Conservation (phyloP, 2,329 filamentous ascomycete species). For the Knufia petricola region DNA sequence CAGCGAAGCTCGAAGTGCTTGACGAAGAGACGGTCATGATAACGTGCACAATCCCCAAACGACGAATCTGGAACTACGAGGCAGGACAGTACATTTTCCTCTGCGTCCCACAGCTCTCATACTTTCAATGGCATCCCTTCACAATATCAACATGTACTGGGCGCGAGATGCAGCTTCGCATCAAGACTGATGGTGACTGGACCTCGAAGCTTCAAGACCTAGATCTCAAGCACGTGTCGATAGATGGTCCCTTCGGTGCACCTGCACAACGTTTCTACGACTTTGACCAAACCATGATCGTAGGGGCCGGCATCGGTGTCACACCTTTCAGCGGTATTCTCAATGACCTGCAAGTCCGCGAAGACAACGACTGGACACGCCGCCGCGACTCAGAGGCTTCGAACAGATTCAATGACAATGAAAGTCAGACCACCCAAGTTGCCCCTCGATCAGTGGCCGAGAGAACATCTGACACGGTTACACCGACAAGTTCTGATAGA, state of each 20-base stretch:
- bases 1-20: conserved; percentile 40
- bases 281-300: conserved; percentile 47
- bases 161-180: conserved; percentile 45
- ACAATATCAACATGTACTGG: conserved; percentile 48
- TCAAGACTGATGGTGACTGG: conserved; percentile 52
- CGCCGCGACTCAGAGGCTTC: conserved; percentile 10
- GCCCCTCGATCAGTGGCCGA: too few species aligned
- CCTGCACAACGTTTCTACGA: conserved; percentile 51
- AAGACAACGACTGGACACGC: conserved; percentile 11
- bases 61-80: conserved; percentile 43
- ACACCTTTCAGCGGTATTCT: conserved; percentile 50
- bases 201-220: conserved; percentile 39
- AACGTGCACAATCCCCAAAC: conserved; percentile 38
- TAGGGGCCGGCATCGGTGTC: conserved; percentile 49
- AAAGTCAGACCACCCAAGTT: background rate
- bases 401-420: background rate
- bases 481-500: too few species aligned
- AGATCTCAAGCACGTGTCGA: conserved; percentile 39
- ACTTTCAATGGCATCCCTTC: conserved; percentile 52
- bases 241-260: conserved; percentile 50
- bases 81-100: conserved; percentile 51
- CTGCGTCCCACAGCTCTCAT: conserved; percentile 44
- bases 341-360: conserved; percentile 39
- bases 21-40: conserved; percentile 46
- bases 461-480: too few species aligned